Percentiles rank a stretch among this genome's conserved stretches.
Conservation (phyloP, 148 eudicot species). For the Arctostaphylos glauca region DNA sequence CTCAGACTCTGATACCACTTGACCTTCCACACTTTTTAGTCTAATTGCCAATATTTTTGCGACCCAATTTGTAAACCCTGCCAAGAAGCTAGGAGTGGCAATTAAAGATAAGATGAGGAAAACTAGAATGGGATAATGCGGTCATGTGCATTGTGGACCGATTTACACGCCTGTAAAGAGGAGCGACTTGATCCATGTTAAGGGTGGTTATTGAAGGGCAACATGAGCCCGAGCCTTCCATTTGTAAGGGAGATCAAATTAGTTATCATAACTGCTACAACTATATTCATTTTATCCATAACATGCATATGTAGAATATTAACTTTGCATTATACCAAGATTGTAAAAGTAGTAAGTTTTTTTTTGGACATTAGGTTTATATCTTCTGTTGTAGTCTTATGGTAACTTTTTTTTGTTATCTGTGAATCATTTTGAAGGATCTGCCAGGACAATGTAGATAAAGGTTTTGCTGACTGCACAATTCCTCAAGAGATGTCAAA, state of each 20-base stretch:
- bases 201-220: too few relatives aligned
- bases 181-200: too few relatives aligned
- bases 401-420: conserved; percentile 21
- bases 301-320: not conserved
- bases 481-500: conserved; percentile 93
- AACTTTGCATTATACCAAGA: not conserved
- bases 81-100: too few relatives aligned
- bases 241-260: not conserved
- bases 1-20: too few relatives aligned
- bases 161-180: too few relatives aligned
- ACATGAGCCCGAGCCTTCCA: conserved; percentile 5
- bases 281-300: not conserved
- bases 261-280: not conserved
- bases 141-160: too few relatives aligned
- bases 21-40: too few relatives aligned
- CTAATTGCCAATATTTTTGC: too few relatives aligned
- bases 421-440: conserved; percentile 49
- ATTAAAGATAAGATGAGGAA: too few relatives aligned
- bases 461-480: conserved; percentile 78
- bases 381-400: conserved; percentile 3
- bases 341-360: not conserved
- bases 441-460: conserved; percentile 84
- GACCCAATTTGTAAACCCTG: too few relatives aligned
- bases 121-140: too few relatives aligned
- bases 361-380: not conserved